phyloP scores from a whole-genome alignment of 1,284 basidiomycete genomes.

The Fomitopsis betulina region DNA sequence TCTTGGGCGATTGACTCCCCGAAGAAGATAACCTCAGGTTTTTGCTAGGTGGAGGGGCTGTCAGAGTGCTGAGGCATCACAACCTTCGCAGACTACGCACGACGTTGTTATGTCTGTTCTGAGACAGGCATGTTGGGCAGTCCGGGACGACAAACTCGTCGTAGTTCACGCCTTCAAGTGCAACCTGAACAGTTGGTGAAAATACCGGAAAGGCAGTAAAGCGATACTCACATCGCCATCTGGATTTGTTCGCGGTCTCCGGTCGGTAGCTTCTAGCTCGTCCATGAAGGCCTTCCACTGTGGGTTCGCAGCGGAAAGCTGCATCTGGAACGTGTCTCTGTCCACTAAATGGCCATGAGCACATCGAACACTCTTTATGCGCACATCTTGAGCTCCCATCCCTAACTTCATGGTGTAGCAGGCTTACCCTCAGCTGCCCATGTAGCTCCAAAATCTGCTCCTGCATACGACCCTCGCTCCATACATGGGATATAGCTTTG shows the following conservation, averaged over 20 bases:
- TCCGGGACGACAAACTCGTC: slow-evolving; percentile 75
- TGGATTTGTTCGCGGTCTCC: slow-evolving; percentile 77
- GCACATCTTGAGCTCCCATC: too few relatives aligned
- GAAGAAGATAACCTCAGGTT: slow-evolving; percentile 86
- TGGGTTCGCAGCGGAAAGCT: slow-evolving; percentile 72
- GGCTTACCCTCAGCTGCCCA: slow-evolving; percentile 77
- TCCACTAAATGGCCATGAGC: slow-evolving; percentile 62
- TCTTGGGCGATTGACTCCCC: slow-evolving; percentile 73
- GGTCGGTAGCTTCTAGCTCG: slow-evolving; percentile 60
- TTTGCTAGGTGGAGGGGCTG: slow-evolving; percentile 43
- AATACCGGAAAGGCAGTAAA: not conserved
- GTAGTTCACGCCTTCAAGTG: slow-evolving; percentile 74
- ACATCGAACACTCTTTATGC: slow-evolving; percentile 66
- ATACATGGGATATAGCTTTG: slow-evolving; percentile 52
- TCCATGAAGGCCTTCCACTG: slow-evolving; percentile 71
- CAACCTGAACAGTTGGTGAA: slow-evolving; percentile 47
- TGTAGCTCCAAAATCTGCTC: slow-evolving; percentile 78
- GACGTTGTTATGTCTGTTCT: slow-evolving; percentile 49
- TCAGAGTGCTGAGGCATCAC: slow-evolving; percentile 2
- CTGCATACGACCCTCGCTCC: slow-evolving; percentile 32
- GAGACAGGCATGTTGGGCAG: slow-evolving; percentile 59
- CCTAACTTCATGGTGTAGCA: not conserved
- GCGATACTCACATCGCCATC: slow-evolving; percentile 75
- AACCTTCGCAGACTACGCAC: slow-evolving; percentile 32
- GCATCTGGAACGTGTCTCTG: slow-evolving; percentile 71